phyloP scores from a whole-genome alignment of 108 stramenopile species.

The Aurantiochytrium sp. region DNA sequence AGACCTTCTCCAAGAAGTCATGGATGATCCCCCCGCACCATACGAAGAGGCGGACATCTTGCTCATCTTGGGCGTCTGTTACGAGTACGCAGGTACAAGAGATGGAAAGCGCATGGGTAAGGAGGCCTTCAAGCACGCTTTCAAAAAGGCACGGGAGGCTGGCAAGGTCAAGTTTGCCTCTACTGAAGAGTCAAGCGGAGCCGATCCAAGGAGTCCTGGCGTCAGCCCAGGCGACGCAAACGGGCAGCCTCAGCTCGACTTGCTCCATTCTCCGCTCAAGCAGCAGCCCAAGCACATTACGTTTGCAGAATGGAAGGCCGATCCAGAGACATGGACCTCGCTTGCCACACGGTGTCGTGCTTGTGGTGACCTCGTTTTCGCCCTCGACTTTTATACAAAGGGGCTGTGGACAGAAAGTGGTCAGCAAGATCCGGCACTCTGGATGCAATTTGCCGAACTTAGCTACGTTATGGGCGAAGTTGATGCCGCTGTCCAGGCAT shows the following conservation, averaged over 20 bases:
- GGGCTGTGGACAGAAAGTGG: neutral
- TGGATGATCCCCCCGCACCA: neutral
- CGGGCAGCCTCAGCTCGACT: neutral
- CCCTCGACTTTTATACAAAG: neutral
- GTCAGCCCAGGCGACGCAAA: too few species aligned
- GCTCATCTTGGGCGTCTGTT: neutral
- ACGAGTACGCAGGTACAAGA: neutral
- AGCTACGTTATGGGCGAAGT: neutral
- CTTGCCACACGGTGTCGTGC: neutral
- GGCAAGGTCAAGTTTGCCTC: neutral
- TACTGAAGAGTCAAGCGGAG: neutral
- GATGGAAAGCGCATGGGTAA: constrained; percentile 3
- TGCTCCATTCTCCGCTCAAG: neutral
- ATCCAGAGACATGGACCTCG: neutral
- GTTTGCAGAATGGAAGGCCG: neutral
- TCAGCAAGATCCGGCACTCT: neutral
- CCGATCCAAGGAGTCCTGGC: too few species aligned
- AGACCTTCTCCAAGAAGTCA: neutral
- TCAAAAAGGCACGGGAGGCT: neutral
- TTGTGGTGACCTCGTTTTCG: neutral
- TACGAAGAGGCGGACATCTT: neutral
- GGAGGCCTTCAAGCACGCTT: neutral
- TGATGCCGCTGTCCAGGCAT: neutral
- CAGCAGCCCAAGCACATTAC: neutral
- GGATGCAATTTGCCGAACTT: constrained; percentile 2